Conservation (phyloP, 2,329 filamentous ascomycete genomes). For the Teratosphaeria zuluensis region DNA sequence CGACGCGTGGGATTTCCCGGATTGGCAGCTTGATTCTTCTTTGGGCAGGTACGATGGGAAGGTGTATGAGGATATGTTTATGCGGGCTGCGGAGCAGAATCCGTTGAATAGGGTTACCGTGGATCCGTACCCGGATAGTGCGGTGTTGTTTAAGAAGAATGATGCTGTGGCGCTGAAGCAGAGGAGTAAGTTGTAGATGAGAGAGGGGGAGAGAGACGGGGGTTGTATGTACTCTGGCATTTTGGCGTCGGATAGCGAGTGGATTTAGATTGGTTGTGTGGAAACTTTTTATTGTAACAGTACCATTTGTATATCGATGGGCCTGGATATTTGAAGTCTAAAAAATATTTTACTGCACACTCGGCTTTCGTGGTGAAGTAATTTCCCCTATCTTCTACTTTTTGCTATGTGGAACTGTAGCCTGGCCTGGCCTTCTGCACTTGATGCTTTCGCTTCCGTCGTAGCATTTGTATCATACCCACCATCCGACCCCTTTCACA, state of each 20-base stretch:
- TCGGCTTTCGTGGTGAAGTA: no score
- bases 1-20: constrained; percentile 66
- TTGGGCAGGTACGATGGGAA: constrained; percentile 63
- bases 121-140: constrained; percentile 59
- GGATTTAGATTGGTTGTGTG: background rate
- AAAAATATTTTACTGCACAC: no score
- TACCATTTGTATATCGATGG: background rate
- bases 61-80: constrained; percentile 70
- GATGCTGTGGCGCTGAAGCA: constrained; percentile 34
- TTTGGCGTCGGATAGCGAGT: background rate
- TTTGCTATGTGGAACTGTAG: no score
- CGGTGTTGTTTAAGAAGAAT: constrained; percentile 52
- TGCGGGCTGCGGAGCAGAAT: constrained; percentile 61
- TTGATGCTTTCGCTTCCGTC: no score
- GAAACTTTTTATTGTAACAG: background rate
- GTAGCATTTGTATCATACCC: no score
- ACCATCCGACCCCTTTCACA: no score
- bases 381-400: no score
- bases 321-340: background rate
- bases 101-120: constrained; percentile 63
- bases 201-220: no score
- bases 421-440: no score
- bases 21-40: constrained; percentile 66
- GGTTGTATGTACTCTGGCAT: background rate
- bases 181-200: constrained; percentile 35